Conservation (phyloP, 805 yeast species). For the Komagataella phaffii region DNA sequence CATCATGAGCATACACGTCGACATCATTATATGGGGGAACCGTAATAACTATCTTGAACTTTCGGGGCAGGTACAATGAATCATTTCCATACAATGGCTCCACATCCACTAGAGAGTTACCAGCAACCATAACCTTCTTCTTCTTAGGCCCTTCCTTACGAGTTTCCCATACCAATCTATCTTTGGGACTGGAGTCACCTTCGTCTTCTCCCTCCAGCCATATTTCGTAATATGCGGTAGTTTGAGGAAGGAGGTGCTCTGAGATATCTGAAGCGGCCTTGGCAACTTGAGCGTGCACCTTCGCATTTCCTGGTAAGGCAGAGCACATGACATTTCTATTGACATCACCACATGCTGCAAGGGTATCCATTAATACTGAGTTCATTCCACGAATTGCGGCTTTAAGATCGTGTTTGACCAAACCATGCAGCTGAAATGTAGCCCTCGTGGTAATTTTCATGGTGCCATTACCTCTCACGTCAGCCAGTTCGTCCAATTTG, state of each 20-base stretch:
- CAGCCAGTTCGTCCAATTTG: slow-evolving; percentile 68
- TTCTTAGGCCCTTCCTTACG: slow-evolving; percentile 68
- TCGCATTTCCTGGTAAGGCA: slow-evolving; percentile 79
- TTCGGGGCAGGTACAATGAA: slow-evolving; percentile 77
- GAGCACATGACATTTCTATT: slow-evolving; percentile 90
- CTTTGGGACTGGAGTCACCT: slow-evolving; percentile 48
- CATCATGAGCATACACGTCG: slow-evolving; percentile 91
- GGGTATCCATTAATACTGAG: slow-evolving; percentile 78
- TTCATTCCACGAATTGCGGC: slow-evolving; percentile 91
- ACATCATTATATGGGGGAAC: slow-evolving; percentile 96
- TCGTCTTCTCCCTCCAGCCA: slow-evolving; percentile 86
- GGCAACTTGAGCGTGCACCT: slow-evolving; percentile 66
- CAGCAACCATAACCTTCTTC: slow-evolving; percentile 75
- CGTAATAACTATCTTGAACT: slow-evolving; percentile 87
- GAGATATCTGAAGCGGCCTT: slow-evolving; percentile 52
- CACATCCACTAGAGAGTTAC: slow-evolving; percentile 66
- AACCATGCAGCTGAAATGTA: slow-evolving; percentile 92
- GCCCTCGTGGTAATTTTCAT: slow-evolving; percentile 93
- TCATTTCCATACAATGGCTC: slow-evolving; percentile 79
- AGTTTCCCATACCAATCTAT: slow-evolving; percentile 47
- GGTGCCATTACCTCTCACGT: slow-evolving; percentile 81
- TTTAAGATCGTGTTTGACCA: slow-evolving; percentile 79
- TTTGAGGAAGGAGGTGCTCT: slow-evolving; percentile 74
- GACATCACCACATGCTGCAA: slow-evolving; percentile 98
- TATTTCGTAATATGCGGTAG: slow-evolving; percentile 93